These are phyloP conservation scores for Citrus inodora DNA, from an alignment of 345 rosid genomes.

Conservation along the genomic window DNA sequence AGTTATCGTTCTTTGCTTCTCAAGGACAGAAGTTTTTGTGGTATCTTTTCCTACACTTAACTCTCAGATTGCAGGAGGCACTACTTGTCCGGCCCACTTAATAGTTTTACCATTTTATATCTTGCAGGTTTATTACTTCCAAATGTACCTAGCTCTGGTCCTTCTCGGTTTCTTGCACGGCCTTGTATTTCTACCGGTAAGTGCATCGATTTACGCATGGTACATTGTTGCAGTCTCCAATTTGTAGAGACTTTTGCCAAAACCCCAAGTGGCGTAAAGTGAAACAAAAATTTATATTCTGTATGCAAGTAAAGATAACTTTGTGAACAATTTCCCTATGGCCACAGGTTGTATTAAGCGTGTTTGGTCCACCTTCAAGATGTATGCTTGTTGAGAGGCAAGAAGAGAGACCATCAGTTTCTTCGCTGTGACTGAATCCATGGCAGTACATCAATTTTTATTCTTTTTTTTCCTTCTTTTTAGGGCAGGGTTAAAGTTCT, in stretches of 20 bases:
- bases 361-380: slow-evolving; percentile 93
- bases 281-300: background rate
- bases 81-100: background rate
- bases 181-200: slow-evolving; percentile 87
- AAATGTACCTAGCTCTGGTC: slow-evolving; percentile 93
- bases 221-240: background rate
- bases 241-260: background rate
- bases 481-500: slow-evolving; percentile 6
- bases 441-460: background rate
- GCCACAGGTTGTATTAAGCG: slow-evolving; percentile 81
- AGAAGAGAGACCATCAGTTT: slow-evolving; percentile 65
- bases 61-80: background rate
- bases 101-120: background rate
- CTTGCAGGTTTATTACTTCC: slow-evolving; percentile 88
- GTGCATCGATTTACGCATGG: slow-evolving; percentile 11
- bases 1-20: slow-evolving; percentile 90
- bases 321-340: background rate
- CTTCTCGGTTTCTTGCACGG: slow-evolving; percentile 96
- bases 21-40: slow-evolving; percentile 95
- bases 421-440: slow-evolving; percentile 35
- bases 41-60: slow-evolving; percentile 30
- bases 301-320: background rate
- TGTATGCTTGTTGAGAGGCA: slow-evolving; percentile 52
- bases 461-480: background rate
- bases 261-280: background rate